Conservation (phyloP, 805 yeast genomes). For the Ogataea saltuana region DNA sequence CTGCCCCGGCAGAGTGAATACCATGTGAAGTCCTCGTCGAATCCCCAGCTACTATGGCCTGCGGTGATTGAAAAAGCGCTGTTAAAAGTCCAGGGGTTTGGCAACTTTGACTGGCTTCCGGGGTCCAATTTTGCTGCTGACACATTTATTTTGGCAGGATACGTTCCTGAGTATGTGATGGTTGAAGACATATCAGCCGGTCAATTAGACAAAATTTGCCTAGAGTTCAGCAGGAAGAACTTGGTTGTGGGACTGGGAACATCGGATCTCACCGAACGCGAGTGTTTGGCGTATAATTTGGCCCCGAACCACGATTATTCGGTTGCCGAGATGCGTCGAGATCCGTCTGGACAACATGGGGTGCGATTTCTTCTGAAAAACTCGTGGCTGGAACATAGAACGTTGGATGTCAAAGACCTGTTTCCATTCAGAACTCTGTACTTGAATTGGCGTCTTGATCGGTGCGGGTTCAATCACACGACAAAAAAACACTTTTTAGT, state of each 20-base stretch:
- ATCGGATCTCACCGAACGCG: constrained; percentile 41
- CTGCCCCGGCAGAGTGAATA: constrained; percentile 30
- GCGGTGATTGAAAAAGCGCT: constrained; percentile 79
- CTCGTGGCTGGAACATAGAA: constrained; percentile 42
- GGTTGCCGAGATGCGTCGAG: constrained; percentile 41
- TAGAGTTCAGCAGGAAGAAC: constrained; percentile 35
- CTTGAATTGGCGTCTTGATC: constrained; percentile 58
- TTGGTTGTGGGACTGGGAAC: constrained; percentile 71
- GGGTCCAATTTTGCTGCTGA: constrained; percentile 83
- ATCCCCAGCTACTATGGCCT: constrained; percentile 53
- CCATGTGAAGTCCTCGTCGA: constrained; percentile 39
- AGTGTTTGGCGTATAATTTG: constrained; percentile 40
- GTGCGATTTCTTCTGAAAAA: constrained; percentile 40
- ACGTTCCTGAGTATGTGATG: constrained; percentile 63
- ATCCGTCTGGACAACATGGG: constrained; percentile 17
- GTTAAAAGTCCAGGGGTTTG: constrained; percentile 46
- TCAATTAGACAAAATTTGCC: constrained; percentile 35
- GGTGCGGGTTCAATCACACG: background rate
- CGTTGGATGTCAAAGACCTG: constrained; percentile 34
- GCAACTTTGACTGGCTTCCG: constrained; percentile 53
- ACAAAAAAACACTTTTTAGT: constrained; percentile 26
- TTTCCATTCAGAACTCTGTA: constrained; percentile 53
- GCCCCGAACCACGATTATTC: constrained; percentile 73
- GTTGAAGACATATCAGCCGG: constrained; percentile 35
- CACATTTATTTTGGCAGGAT: constrained; percentile 64